These are phyloP conservation scores for Cutaneotrichosporon arboriforme DNA, from an alignment of 1,284 basidiomycete genomes.

Conservation along the genomic window DNA sequence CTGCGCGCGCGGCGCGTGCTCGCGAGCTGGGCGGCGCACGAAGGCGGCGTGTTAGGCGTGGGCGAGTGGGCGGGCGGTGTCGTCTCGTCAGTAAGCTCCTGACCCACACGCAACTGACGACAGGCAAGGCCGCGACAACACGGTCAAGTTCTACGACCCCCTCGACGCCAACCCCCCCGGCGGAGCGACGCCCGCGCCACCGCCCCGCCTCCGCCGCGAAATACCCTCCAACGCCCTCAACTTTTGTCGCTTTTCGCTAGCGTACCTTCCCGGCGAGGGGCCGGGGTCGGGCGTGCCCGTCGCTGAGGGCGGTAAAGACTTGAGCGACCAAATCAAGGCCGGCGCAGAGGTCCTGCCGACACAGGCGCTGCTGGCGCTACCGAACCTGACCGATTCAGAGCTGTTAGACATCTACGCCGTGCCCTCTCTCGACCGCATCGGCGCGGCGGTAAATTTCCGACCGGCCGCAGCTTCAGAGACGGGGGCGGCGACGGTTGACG, in stretches of 20 bases:
- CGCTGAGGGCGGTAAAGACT: not conserved
- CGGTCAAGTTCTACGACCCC: conserved; percentile 38
- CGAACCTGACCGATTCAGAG: conserved; percentile 79
- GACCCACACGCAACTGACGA: conserved; percentile 14
- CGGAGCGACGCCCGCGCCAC: conserved; percentile 25
- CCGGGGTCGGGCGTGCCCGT: conserved; percentile 15
- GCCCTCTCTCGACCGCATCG: conserved; percentile 59
- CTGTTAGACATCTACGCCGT: conserved; percentile 68
- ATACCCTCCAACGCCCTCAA: conserved; percentile 84
- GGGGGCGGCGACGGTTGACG: not conserved
- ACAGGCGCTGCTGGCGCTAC: conserved; percentile 64
- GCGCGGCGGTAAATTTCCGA: conserved; percentile 57
- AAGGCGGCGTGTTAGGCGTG: conserved; percentile 65
- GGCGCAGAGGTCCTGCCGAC: not conserved
- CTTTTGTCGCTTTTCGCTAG: conserved; percentile 72
- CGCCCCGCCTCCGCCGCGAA: conserved; percentile 57
- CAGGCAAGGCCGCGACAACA: conserved; percentile 78
- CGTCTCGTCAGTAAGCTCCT: conserved; percentile 61
- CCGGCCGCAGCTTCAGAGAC: conserved; percentile 6
- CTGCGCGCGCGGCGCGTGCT: conserved; percentile 65
- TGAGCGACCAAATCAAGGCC: not conserved
- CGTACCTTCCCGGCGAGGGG: conserved; percentile 27
- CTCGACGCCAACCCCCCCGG: conserved; percentile 55
- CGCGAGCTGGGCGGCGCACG: conserved; percentile 70
- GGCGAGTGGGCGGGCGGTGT: conserved; percentile 63